A percentile compares a stretch with the other conserved stretches of the same genome.
Evolutionary conservation across 176 grass and related monocot genomes (phyloP).

Genomic region (Eragrostis nindensis): DNA sequence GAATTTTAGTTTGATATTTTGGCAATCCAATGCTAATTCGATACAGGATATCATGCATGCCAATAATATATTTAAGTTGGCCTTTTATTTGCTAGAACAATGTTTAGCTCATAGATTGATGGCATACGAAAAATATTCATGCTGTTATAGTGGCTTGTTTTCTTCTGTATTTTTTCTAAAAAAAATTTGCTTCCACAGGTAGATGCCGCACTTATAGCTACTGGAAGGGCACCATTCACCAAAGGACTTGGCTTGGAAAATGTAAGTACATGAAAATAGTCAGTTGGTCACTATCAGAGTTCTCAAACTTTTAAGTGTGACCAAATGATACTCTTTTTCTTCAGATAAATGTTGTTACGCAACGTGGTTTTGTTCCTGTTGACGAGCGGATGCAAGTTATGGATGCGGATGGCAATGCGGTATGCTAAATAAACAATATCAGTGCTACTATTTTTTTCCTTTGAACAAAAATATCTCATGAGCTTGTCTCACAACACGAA

Average conservation of each 20-base stretch:
- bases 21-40: neutral
- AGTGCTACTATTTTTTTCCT: slow-evolving; percentile 11
- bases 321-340: slow-evolving; percentile 35
- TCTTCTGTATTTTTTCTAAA: neutral
- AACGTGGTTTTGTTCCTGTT: slow-evolving; percentile 87
- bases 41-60: neutral
- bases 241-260: slow-evolving; percentile 93
- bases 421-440: slow-evolving; percentile 35
- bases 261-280: slow-evolving; percentile 51
- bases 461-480: neutral
- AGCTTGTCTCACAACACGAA: neutral
- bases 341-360: slow-evolving; percentile 76
- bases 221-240: slow-evolving; percentile 85
- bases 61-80: neutral
- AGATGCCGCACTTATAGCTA: slow-evolving; percentile 90
- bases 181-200: slow-evolving; percentile 47
- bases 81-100: neutral
- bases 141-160: neutral
- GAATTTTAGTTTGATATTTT: slow-evolving; percentile 17
- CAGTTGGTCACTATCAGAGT: slow-evolving; percentile 10
- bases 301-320: neutral
- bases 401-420: slow-evolving; percentile 73
- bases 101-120: neutral
- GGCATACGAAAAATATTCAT: neutral
- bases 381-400: slow-evolving; percentile 82